Percentiles rank a stretch among this genome's conserved stretches.
These are phyloP conservation scores for Ceratocystis variospora DNA, from an alignment of 2,329 filamentous ascomycete genomes.

Conservation along the genomic window DNA sequence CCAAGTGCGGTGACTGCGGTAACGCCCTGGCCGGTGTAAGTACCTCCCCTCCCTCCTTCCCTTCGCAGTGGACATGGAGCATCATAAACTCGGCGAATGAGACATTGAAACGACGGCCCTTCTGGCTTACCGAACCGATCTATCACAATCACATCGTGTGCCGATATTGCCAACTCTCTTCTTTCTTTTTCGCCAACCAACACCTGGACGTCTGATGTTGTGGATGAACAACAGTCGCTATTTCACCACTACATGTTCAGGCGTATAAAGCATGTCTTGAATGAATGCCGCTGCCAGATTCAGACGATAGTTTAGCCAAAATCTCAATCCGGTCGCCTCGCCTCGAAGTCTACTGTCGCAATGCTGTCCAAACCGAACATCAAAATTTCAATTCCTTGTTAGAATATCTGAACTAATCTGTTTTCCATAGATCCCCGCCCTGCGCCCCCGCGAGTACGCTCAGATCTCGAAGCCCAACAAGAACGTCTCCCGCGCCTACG, in stretches of 20 bases:
- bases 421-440: slow-evolving; percentile 62
- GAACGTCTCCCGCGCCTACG: slow-evolving; percentile 97
- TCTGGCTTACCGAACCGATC: neutral
- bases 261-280: neutral
- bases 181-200: no score
- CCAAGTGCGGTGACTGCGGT: slow-evolving; percentile 99
- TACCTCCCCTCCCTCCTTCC: slow-evolving; percentile 27
- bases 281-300: neutral
- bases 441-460: slow-evolving; percentile 95
- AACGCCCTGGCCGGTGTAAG: slow-evolving; percentile 95
- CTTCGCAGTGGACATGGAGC: slow-evolving; percentile 19
- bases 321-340: neutral
- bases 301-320: neutral
- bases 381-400: neutral
- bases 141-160: neutral
- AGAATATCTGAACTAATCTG: slow-evolving; percentile 1
- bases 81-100: slow-evolving; percentile 16
- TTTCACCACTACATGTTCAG: no score
- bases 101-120: neutral
- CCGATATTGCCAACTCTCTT: neutral
- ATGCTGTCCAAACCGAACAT: neutral
- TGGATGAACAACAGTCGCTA: no score
- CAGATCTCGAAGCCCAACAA: slow-evolving; percentile 97
- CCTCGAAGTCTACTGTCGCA: neutral
- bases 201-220: no score